These are phyloP conservation scores for Zygosaccharomyces pseudorouxii DNA, from an alignment of 805 yeast genomes.

Conservation along the genomic window DNA sequence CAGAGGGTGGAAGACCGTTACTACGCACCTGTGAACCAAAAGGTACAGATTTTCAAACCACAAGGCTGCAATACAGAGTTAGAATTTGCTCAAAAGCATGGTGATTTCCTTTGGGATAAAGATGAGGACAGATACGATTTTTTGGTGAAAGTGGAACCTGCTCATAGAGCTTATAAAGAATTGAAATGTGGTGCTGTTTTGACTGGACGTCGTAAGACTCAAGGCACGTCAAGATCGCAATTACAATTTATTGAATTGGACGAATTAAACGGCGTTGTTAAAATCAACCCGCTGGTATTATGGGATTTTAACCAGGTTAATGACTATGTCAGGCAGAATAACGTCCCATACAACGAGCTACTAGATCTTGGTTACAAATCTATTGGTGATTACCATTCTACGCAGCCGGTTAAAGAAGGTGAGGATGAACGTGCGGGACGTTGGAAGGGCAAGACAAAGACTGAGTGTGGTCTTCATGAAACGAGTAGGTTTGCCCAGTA, in stretches of 20 bases:
- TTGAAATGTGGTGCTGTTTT: slow-evolving; percentile 76
- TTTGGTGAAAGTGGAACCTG: slow-evolving; percentile 88
- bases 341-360: slow-evolving; percentile 82
- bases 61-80: slow-evolving; percentile 46
- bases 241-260: slow-evolving; percentile 77
- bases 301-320: slow-evolving; percentile 78
- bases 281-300: slow-evolving; percentile 82
- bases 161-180: slow-evolving; percentile 74
- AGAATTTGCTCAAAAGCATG: slow-evolving; percentile 65
- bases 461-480: slow-evolving; percentile 94
- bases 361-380: slow-evolving; percentile 85
- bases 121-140: slow-evolving; percentile 81
- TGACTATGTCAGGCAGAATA: slow-evolving; percentile 57
- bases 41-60: slow-evolving; percentile 67
- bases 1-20: slow-evolving; percentile 54
- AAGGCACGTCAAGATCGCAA: slow-evolving; percentile 76
- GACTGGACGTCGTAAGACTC: slow-evolving; percentile 87
- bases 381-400: slow-evolving; percentile 93
- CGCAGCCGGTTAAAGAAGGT: slow-evolving; percentile 81
- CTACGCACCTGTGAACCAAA: slow-evolving; percentile 27
- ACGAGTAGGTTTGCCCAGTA: slow-evolving; percentile 68
- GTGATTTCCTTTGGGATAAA: slow-evolving; percentile 76
- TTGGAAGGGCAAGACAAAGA: slow-evolving; percentile 89
- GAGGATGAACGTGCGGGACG: slow-evolving; percentile 97
- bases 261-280: slow-evolving; percentile 60